Evolutionary conservation across 345 rosid genomes (phyloP).

Genomic region (Syzygium oleosum): DNA sequence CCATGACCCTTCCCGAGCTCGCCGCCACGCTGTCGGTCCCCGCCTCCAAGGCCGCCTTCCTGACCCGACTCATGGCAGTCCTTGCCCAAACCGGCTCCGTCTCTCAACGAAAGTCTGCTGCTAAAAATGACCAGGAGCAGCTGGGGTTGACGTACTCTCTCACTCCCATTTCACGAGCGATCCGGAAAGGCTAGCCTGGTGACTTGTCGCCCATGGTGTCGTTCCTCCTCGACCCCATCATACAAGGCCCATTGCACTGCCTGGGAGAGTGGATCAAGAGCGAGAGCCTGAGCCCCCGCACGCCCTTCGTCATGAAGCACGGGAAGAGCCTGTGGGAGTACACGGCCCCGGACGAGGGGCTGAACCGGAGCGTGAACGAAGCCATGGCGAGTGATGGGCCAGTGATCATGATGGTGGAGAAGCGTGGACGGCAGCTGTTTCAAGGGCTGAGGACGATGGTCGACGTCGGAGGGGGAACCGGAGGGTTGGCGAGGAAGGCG

Average conservation of each 20-base stretch:
- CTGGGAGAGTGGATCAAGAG: conserved; percentile 23
- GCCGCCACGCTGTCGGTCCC: conserved; percentile 15
- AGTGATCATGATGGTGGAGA: conserved; percentile 8
- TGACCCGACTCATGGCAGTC: not conserved
- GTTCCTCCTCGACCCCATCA: not conserved
- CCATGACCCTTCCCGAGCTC: conserved; percentile 24
- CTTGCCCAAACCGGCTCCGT: not conserved
- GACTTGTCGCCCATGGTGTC: not conserved
- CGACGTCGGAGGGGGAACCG: conserved; percentile 38
- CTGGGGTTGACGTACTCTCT: not conserved
- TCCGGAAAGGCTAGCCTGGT: not conserved
- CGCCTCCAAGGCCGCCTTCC: conserved; percentile 4
- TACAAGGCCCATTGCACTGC: conserved; percentile 10
- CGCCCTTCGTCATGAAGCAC: conserved; percentile 20
- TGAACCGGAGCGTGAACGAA: conserved; percentile 12
- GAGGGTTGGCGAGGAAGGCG: conserved; percentile 21
- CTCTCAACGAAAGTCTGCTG: not conserved
- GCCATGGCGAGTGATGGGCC: conserved; percentile 26
- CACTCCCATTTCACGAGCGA: not conserved
- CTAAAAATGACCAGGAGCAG: not conserved
- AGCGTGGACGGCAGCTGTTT: conserved; percentile 11
- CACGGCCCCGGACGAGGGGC: not conserved
- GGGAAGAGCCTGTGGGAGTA: conserved; percentile 16
- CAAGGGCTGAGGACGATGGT: conserved; percentile 22
- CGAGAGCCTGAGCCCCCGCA: not conserved